These are phyloP conservation scores for Omphalotus olearius DNA, from an alignment of 1,284 basidiomycete genomes.

Conservation along the genomic window DNA sequence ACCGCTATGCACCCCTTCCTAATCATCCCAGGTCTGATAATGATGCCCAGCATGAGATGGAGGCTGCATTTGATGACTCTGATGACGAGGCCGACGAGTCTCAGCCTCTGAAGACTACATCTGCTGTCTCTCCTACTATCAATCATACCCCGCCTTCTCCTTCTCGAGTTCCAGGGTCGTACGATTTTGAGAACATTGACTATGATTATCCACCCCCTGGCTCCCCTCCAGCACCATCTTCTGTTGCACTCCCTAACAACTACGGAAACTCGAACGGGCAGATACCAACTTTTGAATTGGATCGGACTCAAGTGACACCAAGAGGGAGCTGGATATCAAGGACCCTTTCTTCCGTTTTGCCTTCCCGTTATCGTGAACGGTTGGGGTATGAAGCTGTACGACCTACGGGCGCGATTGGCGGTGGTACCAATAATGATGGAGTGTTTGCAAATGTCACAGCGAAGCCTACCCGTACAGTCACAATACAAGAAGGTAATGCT, in stretches of 20 bases:
- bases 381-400: slow-evolving; percentile 46
- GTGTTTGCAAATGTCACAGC: slow-evolving; percentile 97
- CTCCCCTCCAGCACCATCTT: slow-evolving; percentile 72
- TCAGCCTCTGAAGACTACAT: slow-evolving; percentile 38
- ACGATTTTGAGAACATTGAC: slow-evolving; percentile 85
- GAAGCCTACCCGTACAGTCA: slow-evolving; percentile 68
- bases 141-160: slow-evolving; percentile 17
- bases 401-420: slow-evolving; percentile 54
- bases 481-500: slow-evolving; percentile 57
- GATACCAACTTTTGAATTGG: slow-evolving; percentile 49
- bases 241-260: slow-evolving; percentile 60
- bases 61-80: slow-evolving; percentile 73
- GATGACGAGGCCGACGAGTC: slow-evolving; percentile 56
- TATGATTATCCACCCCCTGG: slow-evolving; percentile 79
- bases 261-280: slow-evolving; percentile 82
- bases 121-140: slow-evolving; percentile 2
- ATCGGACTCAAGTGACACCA: slow-evolving; percentile 29
- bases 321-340: slow-evolving; percentile 53
- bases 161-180: slow-evolving; percentile 41
- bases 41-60: slow-evolving; percentile 58
- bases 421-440: slow-evolving; percentile 83
- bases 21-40: slow-evolving; percentile 46
- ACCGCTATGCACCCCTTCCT: slow-evolving; percentile 67
- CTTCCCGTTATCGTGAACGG: slow-evolving; percentile 39
- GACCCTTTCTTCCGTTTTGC: slow-evolving; percentile 55